Evolutionary conservation across 129 eudicot genomes (phyloP), one percentile per base, ranked within the genome.

Genomic region (Lactuca saligna): DNA sequence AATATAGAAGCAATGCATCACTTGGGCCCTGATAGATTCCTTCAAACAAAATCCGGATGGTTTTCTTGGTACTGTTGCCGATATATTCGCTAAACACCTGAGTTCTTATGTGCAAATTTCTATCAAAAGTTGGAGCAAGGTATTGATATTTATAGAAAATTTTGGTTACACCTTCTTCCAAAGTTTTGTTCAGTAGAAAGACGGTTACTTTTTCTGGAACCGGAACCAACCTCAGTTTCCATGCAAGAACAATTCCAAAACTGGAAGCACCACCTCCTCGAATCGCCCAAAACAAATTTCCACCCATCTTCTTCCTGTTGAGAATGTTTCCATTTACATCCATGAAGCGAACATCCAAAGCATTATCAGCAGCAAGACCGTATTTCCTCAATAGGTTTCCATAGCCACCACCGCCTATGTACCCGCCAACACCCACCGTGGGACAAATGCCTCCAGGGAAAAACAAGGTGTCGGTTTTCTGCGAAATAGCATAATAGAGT

Each of bases 231-330:
- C 50, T 57, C 32, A 25, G 29, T 25, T 25, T 25, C 29, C 29
- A 25, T 25, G 29, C 29, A 25, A 25, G 29, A 25, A 25, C 29
- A 25, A 25, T 25, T 25, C 29, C 29, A 25, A 25, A 25, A 25
- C 29, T 25, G 29, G 29, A 25, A 25, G 29, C 29, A 25, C 29
- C 29, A 25, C 29, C 29, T 25, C 29, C 29, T 25, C 29, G 29
- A 25, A 25, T 25, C 29, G 29, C 29, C 29, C 29, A 25, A 25
- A 25, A 25, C 29, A 25, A 25, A 25, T 25, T 65, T 44, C 58
- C 75, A 9, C 75, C 75, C 75, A 70, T 70, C 7, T 44, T 4
- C 32, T 57, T 48, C 59, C 65, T 44, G 17, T 57, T 34, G 2
- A 56, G 57, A 58, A 70, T 70, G 0, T 20, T 35, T 2, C 75